Percentiles rank a stretch among this genome's conserved stretches.
Conservation (phyloP, 73 alveolate species). For the Diophrys appendiculata region DNA sequence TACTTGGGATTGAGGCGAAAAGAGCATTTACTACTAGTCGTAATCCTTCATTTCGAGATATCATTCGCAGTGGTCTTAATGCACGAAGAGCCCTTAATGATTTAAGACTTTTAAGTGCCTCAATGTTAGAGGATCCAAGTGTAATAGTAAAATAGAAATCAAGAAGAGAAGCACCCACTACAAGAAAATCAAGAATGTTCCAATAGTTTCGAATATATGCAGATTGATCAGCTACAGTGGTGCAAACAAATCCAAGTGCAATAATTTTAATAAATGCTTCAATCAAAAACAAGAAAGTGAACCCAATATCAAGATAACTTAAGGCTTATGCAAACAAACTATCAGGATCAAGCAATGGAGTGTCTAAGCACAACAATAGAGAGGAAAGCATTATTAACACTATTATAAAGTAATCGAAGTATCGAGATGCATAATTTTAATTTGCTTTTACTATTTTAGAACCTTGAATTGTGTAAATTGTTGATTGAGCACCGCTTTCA, state of each 20-base stretch:
- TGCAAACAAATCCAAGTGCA: conserved; percentile 4
- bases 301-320: not conserved
- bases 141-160: not conserved
- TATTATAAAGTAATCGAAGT: conserved; percentile 12
- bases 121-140: not conserved
- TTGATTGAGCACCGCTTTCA: no score
- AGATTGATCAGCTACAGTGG: not conserved
- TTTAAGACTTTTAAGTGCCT: conserved; percentile 15
- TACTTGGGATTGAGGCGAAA: conserved; percentile 26
- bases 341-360: conserved; percentile 13
- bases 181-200: conserved; percentile 21
- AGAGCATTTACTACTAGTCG: conserved; percentile 26
- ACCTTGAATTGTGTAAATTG: not conserved
- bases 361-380: conserved; percentile 6
- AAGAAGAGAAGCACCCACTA: conserved; percentile 10
- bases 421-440: not conserved
- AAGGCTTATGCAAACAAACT: not conserved
- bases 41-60: conserved; percentile 24
- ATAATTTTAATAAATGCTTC: conserved; percentile 20
- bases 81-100: conserved; percentile 53
- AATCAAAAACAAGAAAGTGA: conserved; percentile 7
- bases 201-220: conserved; percentile 5
- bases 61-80: conserved; percentile 31
- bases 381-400: conserved; percentile 2
- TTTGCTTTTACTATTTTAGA: not conserved